A percentile compares a stretch with the other conserved stretches of the same genome.
Conservation (phyloP, 148 eudicot species). For the Pouteria glomerata region DNA sequence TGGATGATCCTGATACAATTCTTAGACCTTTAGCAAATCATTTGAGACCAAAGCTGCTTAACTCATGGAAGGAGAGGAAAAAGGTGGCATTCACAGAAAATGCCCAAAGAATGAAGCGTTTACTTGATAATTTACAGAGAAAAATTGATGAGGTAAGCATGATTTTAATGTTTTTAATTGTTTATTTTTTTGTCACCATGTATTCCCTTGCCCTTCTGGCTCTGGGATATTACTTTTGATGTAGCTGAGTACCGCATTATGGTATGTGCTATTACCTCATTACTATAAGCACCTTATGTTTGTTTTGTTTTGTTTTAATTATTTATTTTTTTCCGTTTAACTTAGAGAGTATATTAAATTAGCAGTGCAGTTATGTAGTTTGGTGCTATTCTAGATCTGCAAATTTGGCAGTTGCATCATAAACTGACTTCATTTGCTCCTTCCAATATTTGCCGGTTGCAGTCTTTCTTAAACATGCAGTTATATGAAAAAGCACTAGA, state of each 20-base stretch:
- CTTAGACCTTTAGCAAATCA: constrained; percentile 72
- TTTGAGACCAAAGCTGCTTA: constrained; percentile 77
- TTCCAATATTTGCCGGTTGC: constrained; percentile 20
- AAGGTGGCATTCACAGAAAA: constrained; percentile 72
- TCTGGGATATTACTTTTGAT: no score
- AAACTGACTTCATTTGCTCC: constrained; percentile 5
- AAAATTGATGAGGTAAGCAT: constrained; percentile 85
- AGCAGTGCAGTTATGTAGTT: neutral
- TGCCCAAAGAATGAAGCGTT: constrained; percentile 62
- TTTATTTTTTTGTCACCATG: neutral
- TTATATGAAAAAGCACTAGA: constrained; percentile 88
- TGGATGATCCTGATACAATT: constrained; percentile 70
- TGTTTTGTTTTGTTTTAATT: neutral
- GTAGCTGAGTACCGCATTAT: neutral
- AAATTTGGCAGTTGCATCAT: neutral
- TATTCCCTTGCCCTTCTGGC: neutral
- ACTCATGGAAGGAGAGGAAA: constrained; percentile 77
- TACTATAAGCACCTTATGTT: neutral
- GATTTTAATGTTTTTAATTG: neutral
- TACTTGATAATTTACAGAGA: constrained; percentile 69
- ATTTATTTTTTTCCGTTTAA: neutral
- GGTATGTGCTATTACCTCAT: neutral
- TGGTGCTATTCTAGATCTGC: neutral
- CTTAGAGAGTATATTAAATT: neutral
- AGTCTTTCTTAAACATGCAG: constrained; percentile 80